Percentiles rank a stretch among this genome's conserved stretches.
Evolutionary conservation across 2,329 filamentous ascomycete species (phyloP).

Genomic region (Aspergillus tamarii): DNA sequence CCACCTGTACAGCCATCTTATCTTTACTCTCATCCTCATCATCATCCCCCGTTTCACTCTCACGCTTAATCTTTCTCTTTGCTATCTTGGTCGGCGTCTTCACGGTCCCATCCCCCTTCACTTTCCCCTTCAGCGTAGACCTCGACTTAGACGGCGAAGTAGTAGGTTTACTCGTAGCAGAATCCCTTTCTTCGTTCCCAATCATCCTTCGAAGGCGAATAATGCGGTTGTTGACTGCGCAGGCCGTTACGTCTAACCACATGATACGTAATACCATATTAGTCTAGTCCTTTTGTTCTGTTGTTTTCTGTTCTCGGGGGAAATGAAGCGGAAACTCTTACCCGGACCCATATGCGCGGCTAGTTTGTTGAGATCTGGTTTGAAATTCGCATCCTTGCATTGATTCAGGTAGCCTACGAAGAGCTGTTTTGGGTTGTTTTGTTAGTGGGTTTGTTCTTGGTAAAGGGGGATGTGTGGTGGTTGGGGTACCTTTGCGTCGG

Average conservation of each 20-base stretch:
- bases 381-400: background rate
- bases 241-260: background rate
- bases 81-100: background rate
- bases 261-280: background rate
- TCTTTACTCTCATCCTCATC: background rate
- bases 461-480: no score
- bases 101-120: no score
- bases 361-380: background rate
- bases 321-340: background rate
- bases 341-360: conserved; percentile 11
- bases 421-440: conserved; percentile 5
- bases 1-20: background rate
- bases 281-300: background rate
- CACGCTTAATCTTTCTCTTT: background rate
- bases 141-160: background rate
- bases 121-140: background rate
- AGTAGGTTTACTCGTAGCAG: background rate
- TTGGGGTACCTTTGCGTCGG: background rate
- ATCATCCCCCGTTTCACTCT: background rate
- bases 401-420: conserved; percentile 5
- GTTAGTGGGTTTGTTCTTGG: background rate
- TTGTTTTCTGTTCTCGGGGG: no score
- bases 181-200: accelerated
- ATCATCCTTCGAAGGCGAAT: background rate
- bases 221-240: background rate